These are phyloP conservation scores for Mycena chlorophos DNA, from an alignment of 768 basidiomycete genomes.

Conservation along the genomic window DNA sequence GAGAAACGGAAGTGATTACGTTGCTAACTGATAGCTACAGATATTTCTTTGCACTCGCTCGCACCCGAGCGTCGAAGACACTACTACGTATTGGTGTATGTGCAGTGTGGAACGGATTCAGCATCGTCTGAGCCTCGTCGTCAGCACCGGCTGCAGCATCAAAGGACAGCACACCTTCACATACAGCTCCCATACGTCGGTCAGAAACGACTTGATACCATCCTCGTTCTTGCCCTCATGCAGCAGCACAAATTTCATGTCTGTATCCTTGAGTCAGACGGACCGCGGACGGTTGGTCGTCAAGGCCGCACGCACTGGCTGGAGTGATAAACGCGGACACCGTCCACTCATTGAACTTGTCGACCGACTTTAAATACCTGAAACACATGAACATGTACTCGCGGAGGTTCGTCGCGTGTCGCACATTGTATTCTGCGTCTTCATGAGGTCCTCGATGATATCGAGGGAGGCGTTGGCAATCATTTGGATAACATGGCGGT, in stretches of 20 bases:
- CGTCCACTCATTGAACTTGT: slow-evolving; percentile 99
- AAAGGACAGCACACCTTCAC: slow-evolving; percentile 68
- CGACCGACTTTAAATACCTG: slow-evolving; percentile 94
- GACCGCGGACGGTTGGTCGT: not conserved
- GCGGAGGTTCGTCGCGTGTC: slow-evolving; percentile 26
- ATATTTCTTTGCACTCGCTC: slow-evolving; percentile 84
- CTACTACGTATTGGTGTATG: slow-evolving; percentile 79
- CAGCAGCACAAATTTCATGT: slow-evolving; percentile 91
- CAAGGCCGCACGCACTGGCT: slow-evolving; percentile 64
- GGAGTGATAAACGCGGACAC: slow-evolving; percentile 95
- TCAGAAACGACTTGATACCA: slow-evolving; percentile 89
- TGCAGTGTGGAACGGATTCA: slow-evolving; percentile 97
- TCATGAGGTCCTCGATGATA: slow-evolving; percentile 90
- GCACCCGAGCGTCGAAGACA: slow-evolving; percentile 81
- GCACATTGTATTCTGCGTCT: slow-evolving; percentile 77
- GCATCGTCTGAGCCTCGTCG: slow-evolving; percentile 55
- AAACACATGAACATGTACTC: slow-evolving; percentile 16
- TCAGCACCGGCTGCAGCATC: slow-evolving; percentile 2
- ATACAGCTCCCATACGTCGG: slow-evolving; percentile 96
- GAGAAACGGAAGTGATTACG: not conserved
- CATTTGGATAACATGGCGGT: slow-evolving; percentile 97
- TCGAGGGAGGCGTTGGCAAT: slow-evolving; percentile 97
- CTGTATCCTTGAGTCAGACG: slow-evolving; percentile 47
- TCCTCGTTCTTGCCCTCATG: slow-evolving; percentile 98
- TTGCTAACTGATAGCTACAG: slow-evolving; percentile 39